Conservation (phyloP, 805 yeast genomes). For the Suhomyces vadensis region DNA sequence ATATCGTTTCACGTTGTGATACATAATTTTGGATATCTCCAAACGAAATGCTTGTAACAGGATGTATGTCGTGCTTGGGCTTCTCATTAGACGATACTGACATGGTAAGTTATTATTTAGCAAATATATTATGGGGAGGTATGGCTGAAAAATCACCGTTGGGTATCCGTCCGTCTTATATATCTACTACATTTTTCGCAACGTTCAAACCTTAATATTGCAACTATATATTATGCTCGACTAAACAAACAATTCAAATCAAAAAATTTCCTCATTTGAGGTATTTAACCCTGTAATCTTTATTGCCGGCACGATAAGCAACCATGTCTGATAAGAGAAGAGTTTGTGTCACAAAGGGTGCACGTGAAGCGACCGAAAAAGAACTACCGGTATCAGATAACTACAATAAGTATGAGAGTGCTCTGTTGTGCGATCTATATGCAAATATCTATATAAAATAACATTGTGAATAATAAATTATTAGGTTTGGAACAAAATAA, state of each 20-base stretch:
- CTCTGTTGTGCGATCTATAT: neutral
- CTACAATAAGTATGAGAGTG: neutral
- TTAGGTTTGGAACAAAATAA: too few relatives aligned
- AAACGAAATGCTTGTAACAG: slow-evolving; percentile 7
- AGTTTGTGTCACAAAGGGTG: neutral
- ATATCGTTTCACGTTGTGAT: neutral
- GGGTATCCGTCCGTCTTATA: too few relatives aligned
- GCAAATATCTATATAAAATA: too few relatives aligned
- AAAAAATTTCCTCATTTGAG: neutral
- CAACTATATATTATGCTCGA: neutral
- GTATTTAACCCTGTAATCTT: neutral
- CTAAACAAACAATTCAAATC: neutral
- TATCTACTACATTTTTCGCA: too few relatives aligned
- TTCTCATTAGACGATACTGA: slow-evolving; percentile 2
- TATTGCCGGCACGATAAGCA: neutral
- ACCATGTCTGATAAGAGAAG: neutral
- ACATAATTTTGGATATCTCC: slow-evolving; percentile 2
- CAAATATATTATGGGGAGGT: too few relatives aligned
- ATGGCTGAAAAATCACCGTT: too few relatives aligned
- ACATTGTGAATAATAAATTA: too few relatives aligned
- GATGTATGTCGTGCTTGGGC: slow-evolving; percentile 4
- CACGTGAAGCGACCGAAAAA: neutral
- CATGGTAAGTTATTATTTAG: neutral
- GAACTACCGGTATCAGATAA: neutral
- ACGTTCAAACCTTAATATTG: too few relatives aligned